A percentile compares a stretch with the other conserved stretches of the same genome.
Conservation (phyloP, 257 asterid genomes). For the Hygrophila difformis region DNA sequence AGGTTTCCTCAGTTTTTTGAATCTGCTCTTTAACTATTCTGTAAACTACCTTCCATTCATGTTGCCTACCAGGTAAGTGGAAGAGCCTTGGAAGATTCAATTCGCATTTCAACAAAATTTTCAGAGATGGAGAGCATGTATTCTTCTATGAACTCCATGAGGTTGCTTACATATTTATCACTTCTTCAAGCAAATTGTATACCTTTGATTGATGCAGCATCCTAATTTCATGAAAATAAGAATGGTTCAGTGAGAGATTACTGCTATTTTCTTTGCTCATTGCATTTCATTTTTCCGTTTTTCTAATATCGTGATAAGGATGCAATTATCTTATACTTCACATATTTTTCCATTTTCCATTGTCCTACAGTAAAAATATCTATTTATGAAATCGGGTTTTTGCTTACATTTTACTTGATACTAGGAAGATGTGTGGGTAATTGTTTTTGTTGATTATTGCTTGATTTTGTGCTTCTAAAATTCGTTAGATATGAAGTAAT, state of each 20-base stretch:
- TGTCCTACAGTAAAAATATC: too few relatives aligned
- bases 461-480: constrained; percentile 14
- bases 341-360: not conserved
- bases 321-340: not conserved
- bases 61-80: constrained; percentile 56
- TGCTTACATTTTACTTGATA: too few relatives aligned
- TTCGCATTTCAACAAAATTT: constrained; percentile 69
- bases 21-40: constrained; percentile 12
- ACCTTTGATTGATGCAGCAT: not conserved
- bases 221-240: not conserved
- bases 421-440: too few relatives aligned
- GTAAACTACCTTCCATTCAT: constrained; percentile 9
- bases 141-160: constrained; percentile 54
- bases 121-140: constrained; percentile 73
- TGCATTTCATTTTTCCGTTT: not conserved
- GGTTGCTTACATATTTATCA: constrained; percentile 35
- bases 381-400: too few relatives aligned
- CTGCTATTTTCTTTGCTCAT: not conserved
- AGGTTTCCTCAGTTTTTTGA: not conserved
- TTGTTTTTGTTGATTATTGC: too few relatives aligned
- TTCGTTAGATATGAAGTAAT: constrained; percentile 64
- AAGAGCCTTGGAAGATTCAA: constrained; percentile 82
- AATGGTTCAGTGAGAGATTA: not conserved
- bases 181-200: constrained; percentile 1
- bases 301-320: not conserved